Percentiles rank a stretch among this genome's conserved stretches.
Conservation (phyloP, 306 rosid genomes). For the Quercus bicolor region DNA sequence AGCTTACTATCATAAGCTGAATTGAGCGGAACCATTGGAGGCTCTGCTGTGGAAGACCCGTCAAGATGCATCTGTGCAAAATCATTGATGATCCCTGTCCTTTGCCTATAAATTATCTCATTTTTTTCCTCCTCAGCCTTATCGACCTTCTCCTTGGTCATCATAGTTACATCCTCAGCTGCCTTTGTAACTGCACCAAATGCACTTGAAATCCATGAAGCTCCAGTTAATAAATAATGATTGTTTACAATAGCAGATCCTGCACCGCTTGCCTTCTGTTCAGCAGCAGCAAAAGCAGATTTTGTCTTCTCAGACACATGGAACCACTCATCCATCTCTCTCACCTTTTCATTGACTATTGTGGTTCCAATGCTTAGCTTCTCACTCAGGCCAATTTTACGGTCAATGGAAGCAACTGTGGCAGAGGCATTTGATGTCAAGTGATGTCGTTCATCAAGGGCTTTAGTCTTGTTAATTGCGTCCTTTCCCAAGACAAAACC, state of each 20-base stretch:
- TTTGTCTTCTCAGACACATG: slow-evolving; percentile 63
- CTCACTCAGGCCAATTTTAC: slow-evolving; percentile 50
- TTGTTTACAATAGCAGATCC: slow-evolving; percentile 67
- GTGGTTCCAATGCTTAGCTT: slow-evolving; percentile 59
- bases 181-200: slow-evolving; percentile 54
- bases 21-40: slow-evolving; percentile 55
- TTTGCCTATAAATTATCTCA: slow-evolving; percentile 34
- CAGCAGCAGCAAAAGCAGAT: slow-evolving; percentile 58
- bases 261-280: slow-evolving; percentile 75
- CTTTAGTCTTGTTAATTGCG: slow-evolving; percentile 63
- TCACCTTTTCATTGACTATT: slow-evolving; percentile 57
- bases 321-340: slow-evolving; percentile 56
- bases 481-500: slow-evolving; percentile 78
- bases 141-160: slow-evolving; percentile 68
- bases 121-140: slow-evolving; percentile 56
- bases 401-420: slow-evolving; percentile 61
- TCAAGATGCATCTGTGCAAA: slow-evolving; percentile 46
- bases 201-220: slow-evolving; percentile 62
- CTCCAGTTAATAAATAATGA: slow-evolving; percentile 49
- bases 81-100: slow-evolving; percentile 34
- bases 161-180: slow-evolving; percentile 52
- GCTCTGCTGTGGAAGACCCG: slow-evolving; percentile 33
- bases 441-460: slow-evolving; percentile 64
- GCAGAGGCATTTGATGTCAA: slow-evolving; percentile 68
- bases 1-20: slow-evolving; percentile 39